Evolutionary conservation across 306 rosid genomes (phyloP).

Genomic region (Rosa chinensis): DNA sequence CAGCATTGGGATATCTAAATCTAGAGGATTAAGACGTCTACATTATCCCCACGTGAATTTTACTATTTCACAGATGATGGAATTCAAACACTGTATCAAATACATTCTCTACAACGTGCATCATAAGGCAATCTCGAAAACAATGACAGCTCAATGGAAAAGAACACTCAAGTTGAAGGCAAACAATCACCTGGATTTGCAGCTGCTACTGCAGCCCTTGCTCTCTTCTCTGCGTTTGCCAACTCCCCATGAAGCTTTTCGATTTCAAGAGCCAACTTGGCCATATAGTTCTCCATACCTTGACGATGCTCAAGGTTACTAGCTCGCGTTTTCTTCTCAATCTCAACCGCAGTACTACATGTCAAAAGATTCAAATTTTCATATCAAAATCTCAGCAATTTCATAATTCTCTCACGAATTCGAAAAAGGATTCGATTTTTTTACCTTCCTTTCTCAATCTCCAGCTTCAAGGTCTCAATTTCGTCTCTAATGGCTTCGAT

Average conservation of each 20-base stretch:
- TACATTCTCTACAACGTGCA: neutral
- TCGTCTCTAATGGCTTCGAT: conserved; percentile 50
- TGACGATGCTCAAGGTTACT: conserved; percentile 58
- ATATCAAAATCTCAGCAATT: neutral
- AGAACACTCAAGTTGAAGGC: neutral
- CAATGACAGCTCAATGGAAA: conserved; percentile 2
- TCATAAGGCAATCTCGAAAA: neutral
- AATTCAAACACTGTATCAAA: neutral
- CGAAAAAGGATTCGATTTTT: neutral
- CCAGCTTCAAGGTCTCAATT: conserved; percentile 52
- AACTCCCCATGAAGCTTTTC: conserved; percentile 77
- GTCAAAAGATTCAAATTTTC: neutral
- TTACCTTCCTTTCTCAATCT: conserved; percentile 86
- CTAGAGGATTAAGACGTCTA: neutral
- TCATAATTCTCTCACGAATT: neutral
- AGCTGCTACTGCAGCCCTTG: conserved; percentile 58
- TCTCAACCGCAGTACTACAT: conserved; percentile 77
- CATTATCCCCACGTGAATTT: neutral
- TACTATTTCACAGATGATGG: neutral
- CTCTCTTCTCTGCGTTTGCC: conserved; percentile 76
- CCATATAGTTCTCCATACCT: conserved; percentile 61
- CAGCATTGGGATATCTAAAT: neutral
- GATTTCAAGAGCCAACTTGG: conserved; percentile 62
- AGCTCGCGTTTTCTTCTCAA: conserved; percentile 63
- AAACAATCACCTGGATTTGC: conserved; percentile 59